Evolutionary conservation across 225 moss, liverwort and hornwort genomes (phyloP).

Genomic region (Antitrichia curtipendula): DNA sequence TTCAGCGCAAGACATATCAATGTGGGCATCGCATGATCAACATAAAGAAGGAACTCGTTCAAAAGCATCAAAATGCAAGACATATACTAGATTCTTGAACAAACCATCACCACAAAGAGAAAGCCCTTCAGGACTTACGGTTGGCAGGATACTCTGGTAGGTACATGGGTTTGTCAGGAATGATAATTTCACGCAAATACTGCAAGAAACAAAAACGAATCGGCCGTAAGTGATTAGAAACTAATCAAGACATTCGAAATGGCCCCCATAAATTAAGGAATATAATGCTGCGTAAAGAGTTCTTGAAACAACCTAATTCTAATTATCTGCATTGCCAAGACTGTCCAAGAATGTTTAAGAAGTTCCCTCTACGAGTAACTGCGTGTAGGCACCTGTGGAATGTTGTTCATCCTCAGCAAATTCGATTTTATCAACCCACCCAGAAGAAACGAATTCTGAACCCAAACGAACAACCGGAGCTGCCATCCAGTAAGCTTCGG

Average conservation of each 20-base stretch:
- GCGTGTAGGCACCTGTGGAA: slow-evolving; percentile 14
- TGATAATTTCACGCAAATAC: slow-evolving; percentile 40
- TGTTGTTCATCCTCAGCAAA: slow-evolving; percentile 8
- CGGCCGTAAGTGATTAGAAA: not conserved
- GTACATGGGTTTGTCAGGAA: slow-evolving; percentile 80
- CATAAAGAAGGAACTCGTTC: not conserved
- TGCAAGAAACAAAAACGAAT: not conserved
- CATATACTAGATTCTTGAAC: not conserved
- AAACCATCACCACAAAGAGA: not conserved
- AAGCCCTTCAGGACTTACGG: slow-evolving; percentile 36
- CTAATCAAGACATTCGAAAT: not conserved
- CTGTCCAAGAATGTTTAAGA: not conserved
- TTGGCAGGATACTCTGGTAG: slow-evolving; percentile 67
- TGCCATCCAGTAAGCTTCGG: slow-evolving; percentile 59
- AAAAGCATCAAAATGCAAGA: not conserved
- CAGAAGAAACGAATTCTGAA: slow-evolving; percentile 21
- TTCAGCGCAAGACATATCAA: not conserved
- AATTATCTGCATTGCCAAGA: not conserved
- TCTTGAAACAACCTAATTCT: not conserved
- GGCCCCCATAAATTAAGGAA: not conserved
- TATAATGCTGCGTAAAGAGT: not conserved
- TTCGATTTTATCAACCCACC: slow-evolving; percentile 35
- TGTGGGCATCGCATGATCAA: not conserved
- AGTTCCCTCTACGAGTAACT: not conserved
- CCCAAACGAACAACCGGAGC: slow-evolving; percentile 52